Evolutionary conservation across 176 grass and related monocot genomes (phyloP).

Genomic region (Rhynchospora breviuscula): DNA sequence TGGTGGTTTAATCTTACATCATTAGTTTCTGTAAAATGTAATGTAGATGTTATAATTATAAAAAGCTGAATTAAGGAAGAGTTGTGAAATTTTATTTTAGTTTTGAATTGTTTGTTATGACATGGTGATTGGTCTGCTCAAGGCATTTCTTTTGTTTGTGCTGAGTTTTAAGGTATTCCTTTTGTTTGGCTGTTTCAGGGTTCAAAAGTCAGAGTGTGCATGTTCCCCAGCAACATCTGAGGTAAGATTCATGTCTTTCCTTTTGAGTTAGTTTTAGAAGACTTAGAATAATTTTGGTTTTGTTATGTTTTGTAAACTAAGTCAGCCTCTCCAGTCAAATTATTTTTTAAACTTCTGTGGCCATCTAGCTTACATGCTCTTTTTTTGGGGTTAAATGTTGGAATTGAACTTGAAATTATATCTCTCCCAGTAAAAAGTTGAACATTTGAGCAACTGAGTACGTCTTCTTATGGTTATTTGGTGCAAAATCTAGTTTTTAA

Average conservation of each 20-base stretch:
- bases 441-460: background rate
- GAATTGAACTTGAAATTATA: no score
- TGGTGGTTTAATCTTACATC: no score
- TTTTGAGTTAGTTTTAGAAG: background rate
- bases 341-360: background rate
- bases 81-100: background rate
- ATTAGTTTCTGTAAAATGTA: no score
- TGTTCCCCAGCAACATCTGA: conserved; percentile 59
- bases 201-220: conserved; percentile 51
- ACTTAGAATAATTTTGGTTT: background rate
- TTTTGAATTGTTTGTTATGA: background rate
- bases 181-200: conserved; percentile 34
- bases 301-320: background rate
- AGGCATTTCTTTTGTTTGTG: background rate
- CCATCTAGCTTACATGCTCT: no score
- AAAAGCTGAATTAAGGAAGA: background rate
- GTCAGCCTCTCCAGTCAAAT: background rate
- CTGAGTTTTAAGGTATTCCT: background rate
- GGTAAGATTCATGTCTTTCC: conserved; percentile 8
- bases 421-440: background rate
- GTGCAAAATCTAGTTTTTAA: no score
- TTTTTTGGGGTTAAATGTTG: no score
- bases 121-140: background rate
- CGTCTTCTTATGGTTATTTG: no score
- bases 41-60: no score